Conservation (phyloP, 768 basidiomycete genomes). For the Russula abietina region DNA sequence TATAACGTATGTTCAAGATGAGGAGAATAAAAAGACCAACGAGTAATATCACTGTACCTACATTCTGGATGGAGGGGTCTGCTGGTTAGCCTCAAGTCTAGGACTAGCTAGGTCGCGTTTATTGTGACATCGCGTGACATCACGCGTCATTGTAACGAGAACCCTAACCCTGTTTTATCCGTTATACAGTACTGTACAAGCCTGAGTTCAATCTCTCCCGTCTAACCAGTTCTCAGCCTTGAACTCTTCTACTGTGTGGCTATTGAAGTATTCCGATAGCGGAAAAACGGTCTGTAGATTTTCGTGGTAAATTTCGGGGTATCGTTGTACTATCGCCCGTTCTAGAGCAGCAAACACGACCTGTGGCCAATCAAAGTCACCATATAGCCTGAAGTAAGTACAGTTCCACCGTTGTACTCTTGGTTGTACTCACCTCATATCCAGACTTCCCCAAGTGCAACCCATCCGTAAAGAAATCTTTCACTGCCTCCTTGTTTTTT, state of each 20-base stretch:
- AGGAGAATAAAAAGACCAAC: neutral
- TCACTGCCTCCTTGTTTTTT: slow-evolving; percentile 46
- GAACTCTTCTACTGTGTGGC: slow-evolving; percentile 20
- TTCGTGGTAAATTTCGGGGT: slow-evolving; percentile 66
- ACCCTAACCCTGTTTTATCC: slow-evolving; percentile 1
- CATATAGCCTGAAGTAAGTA: neutral
- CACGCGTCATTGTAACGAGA: slow-evolving; percentile 1
- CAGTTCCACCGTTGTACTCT: neutral
- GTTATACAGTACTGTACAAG: too few species aligned
- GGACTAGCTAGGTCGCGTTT: neutral
- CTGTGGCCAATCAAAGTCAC: slow-evolving; percentile 36
- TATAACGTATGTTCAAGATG: neutral
- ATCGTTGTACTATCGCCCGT: slow-evolving; percentile 46
- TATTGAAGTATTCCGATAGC: slow-evolving; percentile 41
- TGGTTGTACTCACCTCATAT: slow-evolving; percentile 51
- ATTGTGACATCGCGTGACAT: slow-evolving; percentile 3
- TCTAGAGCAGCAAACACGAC: slow-evolving; percentile 60
- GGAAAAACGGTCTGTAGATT: slow-evolving; percentile 53
- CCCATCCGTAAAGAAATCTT: slow-evolving; percentile 60
- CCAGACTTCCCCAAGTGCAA: slow-evolving; percentile 74
- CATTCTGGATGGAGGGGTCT: neutral
- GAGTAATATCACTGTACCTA: neutral
- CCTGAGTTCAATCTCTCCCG: neutral
- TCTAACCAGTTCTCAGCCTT: slow-evolving; percentile 11
- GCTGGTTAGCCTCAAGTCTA: too few species aligned